These are phyloP conservation scores for Curvularia eragrostidis DNA, from an alignment of 2,329 filamentous ascomycete species.

Conservation along the genomic window DNA sequence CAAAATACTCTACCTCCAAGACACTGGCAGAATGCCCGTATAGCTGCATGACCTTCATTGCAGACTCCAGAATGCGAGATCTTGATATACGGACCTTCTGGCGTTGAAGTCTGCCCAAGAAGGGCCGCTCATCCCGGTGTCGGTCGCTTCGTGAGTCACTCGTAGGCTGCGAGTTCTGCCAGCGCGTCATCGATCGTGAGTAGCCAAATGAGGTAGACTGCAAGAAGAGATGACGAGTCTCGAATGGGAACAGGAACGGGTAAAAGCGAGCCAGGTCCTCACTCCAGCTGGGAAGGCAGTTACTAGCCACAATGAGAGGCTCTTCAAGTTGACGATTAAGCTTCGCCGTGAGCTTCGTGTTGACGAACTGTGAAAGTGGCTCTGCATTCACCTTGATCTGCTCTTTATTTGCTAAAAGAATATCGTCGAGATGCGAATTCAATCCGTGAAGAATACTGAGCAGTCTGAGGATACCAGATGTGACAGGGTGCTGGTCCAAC, in stretches of 20 bases:
- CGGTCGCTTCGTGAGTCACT: slow-evolving; percentile 83
- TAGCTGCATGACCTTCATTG: slow-evolving; percentile 97
- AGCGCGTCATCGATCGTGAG: slow-evolving; percentile 93
- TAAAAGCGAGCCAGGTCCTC: slow-evolving; percentile 93
- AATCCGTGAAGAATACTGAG: slow-evolving; percentile 90
- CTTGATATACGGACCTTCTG: slow-evolving; percentile 98
- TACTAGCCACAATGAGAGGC: slow-evolving; percentile 94
- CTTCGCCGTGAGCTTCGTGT: slow-evolving; percentile 97
- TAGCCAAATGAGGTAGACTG: slow-evolving; percentile 99
- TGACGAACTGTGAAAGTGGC: slow-evolving; percentile 92
- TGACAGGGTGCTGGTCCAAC: slow-evolving; percentile 80
- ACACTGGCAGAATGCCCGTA: slow-evolving; percentile 97
- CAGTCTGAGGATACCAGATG: slow-evolving; percentile 83
- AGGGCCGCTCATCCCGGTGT: slow-evolving; percentile 85
- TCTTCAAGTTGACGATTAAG: slow-evolving; percentile 96
- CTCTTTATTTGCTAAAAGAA: slow-evolving; percentile 79
- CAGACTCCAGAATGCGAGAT: slow-evolving; percentile 93
- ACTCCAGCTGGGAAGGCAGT: slow-evolving; percentile 93
- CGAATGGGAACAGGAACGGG: slow-evolving; percentile 97
- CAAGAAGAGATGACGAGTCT: slow-evolving; percentile 94
- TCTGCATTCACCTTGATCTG: slow-evolving; percentile 76
- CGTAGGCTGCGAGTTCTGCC: slow-evolving; percentile 88
- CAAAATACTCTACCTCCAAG: slow-evolving; percentile 97
- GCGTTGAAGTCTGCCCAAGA: slow-evolving; percentile 87
- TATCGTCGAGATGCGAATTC: slow-evolving; percentile 91